phyloP scores from a whole-genome alignment of 345 rosid genomes.

The Eucalyptus regnans region DNA sequence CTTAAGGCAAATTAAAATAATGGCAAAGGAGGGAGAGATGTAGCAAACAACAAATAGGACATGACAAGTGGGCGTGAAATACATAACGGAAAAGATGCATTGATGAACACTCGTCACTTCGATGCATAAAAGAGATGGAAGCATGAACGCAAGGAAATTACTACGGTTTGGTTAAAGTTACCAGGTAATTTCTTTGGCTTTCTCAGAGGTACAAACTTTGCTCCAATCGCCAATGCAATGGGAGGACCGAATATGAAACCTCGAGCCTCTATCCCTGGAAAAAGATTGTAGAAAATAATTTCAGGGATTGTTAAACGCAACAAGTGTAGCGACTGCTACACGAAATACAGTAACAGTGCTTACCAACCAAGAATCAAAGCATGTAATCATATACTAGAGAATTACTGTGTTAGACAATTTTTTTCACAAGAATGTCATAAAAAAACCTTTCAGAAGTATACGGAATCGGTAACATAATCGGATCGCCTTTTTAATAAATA shows the following conservation, averaged over 20 bases:
- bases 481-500: not conserved
- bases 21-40: not conserved
- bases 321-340: not conserved
- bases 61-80: not conserved
- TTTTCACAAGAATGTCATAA: not conserved
- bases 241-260: slow-evolving; percentile 97
- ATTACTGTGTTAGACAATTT: not conserved
- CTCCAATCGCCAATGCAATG: slow-evolving; percentile 94
- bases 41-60: not conserved
- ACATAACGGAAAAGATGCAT: not conserved
- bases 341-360: not conserved
- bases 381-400: not conserved
- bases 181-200: slow-evolving; percentile 94
- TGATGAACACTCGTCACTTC: not conserved
- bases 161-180: not conserved
- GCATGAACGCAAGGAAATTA: not conserved
- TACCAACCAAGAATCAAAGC: not conserved
- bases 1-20: not conserved
- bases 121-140: not conserved
- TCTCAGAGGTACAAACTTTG: slow-evolving; percentile 89
- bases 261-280: slow-evolving; percentile 90
- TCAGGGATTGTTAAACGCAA: not conserved
- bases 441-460: not conserved
- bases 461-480: not conserved
- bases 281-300: not conserved